Evolutionary conservation across 2,329 filamentous ascomycete species (phyloP), one percentile per base, ranked within the genome.

Genomic region (Epichloe gansuensis): DNA sequence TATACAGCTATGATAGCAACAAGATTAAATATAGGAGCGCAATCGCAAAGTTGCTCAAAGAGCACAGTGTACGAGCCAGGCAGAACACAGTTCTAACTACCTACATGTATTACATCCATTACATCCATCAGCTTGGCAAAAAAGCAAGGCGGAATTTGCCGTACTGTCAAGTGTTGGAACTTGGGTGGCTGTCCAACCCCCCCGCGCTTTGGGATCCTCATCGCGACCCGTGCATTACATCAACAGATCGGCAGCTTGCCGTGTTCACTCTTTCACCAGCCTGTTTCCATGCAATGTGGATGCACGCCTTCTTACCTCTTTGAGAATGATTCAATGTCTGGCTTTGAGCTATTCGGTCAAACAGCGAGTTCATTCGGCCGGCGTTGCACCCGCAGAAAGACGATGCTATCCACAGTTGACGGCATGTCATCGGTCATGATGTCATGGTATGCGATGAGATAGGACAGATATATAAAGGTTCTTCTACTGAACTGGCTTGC

Each of bases 261-360:
- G 15, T 49, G 17, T 12, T 25, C 17, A 15, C 21, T 12, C 13
- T 13, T 13, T 27, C n/a, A 9, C 12, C n/a, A 40, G 9, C 45
- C 23, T 25, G 31, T 36, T 38, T 47, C 15, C 13, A 25, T 12
- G 15, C n/a, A 39, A 8, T 50, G 41, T 25, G 40, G 38, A 42
- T 40, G 34, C 41, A 45, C 39, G 41, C 42, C 34, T 39, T 34
- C 42, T 23, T 50, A 23, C 21, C 41, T 21, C 7, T 25, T 39
- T 42, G 21, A 43, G 21, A 17, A 52, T 52, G 51, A 52, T 46
- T 47, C 49, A 40, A 52, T 41, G 34, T 42, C 41, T 44, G 21
- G 31, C 45, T 44, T 13, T 5, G 21, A 38, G 12, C 13, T 48
- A 12, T 40, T 40, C 11, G 13, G 4, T 45, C 39, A 34, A 42